phyloP scores from a whole-genome alignment of 306 rosid genomes.

The Acacia confusa region DNA sequence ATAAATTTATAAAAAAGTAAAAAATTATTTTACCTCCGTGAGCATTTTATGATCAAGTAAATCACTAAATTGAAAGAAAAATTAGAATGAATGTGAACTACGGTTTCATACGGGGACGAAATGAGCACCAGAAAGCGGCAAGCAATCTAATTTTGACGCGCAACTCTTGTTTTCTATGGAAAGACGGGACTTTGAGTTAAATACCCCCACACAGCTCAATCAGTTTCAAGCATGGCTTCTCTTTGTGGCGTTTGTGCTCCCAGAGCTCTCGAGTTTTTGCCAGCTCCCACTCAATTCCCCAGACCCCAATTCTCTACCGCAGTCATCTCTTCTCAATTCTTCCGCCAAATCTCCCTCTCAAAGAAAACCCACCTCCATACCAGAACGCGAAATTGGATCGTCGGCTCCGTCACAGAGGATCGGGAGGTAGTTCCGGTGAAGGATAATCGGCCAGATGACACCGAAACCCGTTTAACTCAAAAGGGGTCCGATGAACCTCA shows the following conservation, averaged over 20 bases:
- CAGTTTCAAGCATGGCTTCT: slow-evolving; percentile 47
- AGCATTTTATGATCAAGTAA: too few relatives aligned
- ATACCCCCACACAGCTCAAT: slow-evolving; percentile 13
- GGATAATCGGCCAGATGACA: slow-evolving; percentile 29
- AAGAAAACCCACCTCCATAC: slow-evolving; percentile 25
- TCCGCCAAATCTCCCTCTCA: slow-evolving; percentile 12
- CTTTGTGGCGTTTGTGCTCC: slow-evolving; percentile 38
- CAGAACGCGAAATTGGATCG: slow-evolving; percentile 39
- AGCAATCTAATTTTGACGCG: slow-evolving; percentile 13
- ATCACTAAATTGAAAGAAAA: too few relatives aligned
- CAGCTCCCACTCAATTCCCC: slow-evolving; percentile 23
- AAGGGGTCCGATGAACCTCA: slow-evolving; percentile 42
- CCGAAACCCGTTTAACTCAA: slow-evolving; percentile 30
- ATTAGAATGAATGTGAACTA: not conserved
- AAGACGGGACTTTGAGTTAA: not conserved
- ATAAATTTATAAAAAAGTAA: too few relatives aligned
- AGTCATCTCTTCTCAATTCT: slow-evolving; percentile 30
- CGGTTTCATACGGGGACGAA: not conserved
- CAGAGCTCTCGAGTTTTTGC: slow-evolving; percentile 24
- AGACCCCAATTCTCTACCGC: slow-evolving; percentile 29
- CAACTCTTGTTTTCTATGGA: not conserved
- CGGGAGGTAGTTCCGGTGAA: slow-evolving; percentile 48
- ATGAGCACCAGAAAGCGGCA: not conserved
- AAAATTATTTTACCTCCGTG: too few relatives aligned
- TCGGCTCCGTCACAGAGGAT: slow-evolving; percentile 58